phyloP scores from a whole-genome alignment of 139 green algal genomes.

The Tetraselmis chui region DNA sequence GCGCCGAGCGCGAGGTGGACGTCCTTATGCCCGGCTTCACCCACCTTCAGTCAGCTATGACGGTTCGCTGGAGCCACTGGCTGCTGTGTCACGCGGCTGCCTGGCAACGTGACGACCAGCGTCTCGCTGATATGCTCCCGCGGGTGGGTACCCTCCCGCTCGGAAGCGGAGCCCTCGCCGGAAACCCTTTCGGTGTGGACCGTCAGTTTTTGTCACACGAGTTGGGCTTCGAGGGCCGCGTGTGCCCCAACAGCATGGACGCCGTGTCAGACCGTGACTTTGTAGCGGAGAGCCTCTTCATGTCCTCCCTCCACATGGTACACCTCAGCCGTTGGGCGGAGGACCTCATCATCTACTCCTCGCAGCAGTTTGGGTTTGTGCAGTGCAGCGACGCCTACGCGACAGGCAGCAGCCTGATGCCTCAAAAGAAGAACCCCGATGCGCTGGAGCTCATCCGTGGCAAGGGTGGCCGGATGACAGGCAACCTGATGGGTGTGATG shows the following conservation, averaged over 20 bases:
- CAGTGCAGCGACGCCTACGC: slow-evolving; percentile 90
- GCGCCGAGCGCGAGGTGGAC: slow-evolving; percentile 78
- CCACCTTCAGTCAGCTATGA: slow-evolving; percentile 92
- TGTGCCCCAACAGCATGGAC: slow-evolving; percentile 95
- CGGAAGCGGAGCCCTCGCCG: slow-evolving; percentile 81
- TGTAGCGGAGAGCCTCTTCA: slow-evolving; percentile 86
- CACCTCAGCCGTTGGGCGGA: slow-evolving; percentile 89
- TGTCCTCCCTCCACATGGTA: slow-evolving; percentile 62
- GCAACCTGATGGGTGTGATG: slow-evolving; percentile 83
- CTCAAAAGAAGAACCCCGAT: slow-evolving; percentile 99
- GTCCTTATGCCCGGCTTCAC: slow-evolving; percentile 94
- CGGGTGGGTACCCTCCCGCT: slow-evolving; percentile 85
- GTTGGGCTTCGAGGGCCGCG: slow-evolving; percentile 63
- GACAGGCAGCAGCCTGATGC: slow-evolving; percentile 94
- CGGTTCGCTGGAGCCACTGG: slow-evolving; percentile 92
- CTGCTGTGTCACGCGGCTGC: slow-evolving; percentile 84
- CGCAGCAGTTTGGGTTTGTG: slow-evolving; percentile 79
- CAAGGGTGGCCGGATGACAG: slow-evolving; percentile 62
- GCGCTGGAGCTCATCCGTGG: slow-evolving; percentile 93
- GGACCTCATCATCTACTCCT: slow-evolving; percentile 96
- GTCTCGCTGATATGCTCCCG: slow-evolving; percentile 77
- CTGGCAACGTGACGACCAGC: slow-evolving; percentile 90
- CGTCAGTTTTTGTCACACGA: slow-evolving; percentile 54
- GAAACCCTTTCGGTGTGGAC: slow-evolving; percentile 94
- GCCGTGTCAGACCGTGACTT: slow-evolving; percentile 93